Base-by-base conservation (phyloP, 495 filamentous ascomycete species). In the Penicillium fimorum region DNA sequence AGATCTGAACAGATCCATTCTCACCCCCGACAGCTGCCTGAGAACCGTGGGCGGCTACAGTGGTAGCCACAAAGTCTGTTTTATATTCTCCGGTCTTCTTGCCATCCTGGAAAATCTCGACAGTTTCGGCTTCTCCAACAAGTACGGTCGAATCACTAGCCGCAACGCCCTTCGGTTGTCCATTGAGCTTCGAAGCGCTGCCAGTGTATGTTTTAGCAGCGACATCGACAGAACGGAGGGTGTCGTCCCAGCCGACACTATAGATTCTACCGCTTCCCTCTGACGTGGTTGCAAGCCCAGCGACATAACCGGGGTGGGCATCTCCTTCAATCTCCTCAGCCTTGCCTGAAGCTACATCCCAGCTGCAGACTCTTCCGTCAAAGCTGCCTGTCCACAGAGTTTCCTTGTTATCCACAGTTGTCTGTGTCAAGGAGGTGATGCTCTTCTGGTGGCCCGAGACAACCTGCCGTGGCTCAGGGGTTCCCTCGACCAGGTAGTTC, bases 201-300 rank as follows among this genome's bases (percentile, higher is more conserved):
- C 81, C 82, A 30, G 76, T 81, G 67, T 87, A 90, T 7, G 79
- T 83, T 55, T 78, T 78, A 40, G 80, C 79, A 0, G 76, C 71
- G 45, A 75, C 60, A 60, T 94, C 88, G 57, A 95, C 80, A 38
- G 83, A 86, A 55, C 92, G 88, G 37, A 96, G 82, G 5, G 90
- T 92, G 70, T 98, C 94, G 70, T 98, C 94, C 94, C 94, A 97
- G 62, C 84, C 92, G 15, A 92, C 88, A 72, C 89, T 94, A 74
- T 90, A 91, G 29, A 91, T 82, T 55, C 84, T 76, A 29, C 84
- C 79, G 5, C 69, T 61, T 10, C 81, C 78, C 50, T 77, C 72
- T 3, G 72, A 53, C 15, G 81, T 79, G 1, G 86, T 72, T 3
- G 88, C 71, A 49, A 98, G 84, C 24, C 87, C 89, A 9, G 88